Base-by-base conservation (phyloP, 2,329 filamentous ascomycete genomes). In the Leptodontidium sp. region DNA sequence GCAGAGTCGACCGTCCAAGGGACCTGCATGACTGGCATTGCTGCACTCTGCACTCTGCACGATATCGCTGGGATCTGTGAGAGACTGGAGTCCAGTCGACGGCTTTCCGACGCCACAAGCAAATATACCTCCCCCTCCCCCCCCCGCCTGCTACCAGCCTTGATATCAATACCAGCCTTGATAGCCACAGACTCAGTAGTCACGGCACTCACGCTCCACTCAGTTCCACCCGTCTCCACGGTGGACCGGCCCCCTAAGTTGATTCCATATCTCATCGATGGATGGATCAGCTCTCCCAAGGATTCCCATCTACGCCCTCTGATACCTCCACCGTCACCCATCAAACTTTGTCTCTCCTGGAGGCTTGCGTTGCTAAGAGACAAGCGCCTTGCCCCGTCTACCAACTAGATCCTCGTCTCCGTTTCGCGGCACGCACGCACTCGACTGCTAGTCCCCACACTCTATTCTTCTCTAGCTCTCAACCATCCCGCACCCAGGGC, bases 401-500 rank as follows among this genome's bases (percentile, higher is more conserved):
- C 69, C 70, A 69, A 70, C 69, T 58, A 70, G 68, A 70, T 32
- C 61, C 62, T 71, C 68, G 72, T 70, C 73, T 71, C 70, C 71
- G 65, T 67, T 67, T 50, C 62, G 45, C 59, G 67, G 69, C 72
- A 72, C 68, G 59, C 52, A 58, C 49, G 66, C 72, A 71, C 71
- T 65, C 70, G 61, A 61, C 55, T 73, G 64, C 66, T 71, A 70
- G 70, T 73, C 71, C 72, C 71, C 75, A 75, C 74, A 73, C 68
- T 71, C 65, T 63, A 64, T 50, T 24, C 17, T 26, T n/a, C 52
- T 43, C 64, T 66, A 61, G 64, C 64, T 65, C 64, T 69, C 73
- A 61, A 70, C 71, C 67, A 61, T 64, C 66, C 65, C 57, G 65
- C 67, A 63, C 59, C 61, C 50, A 59, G 49, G 55, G 61, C 70